Base-by-base conservation (phyloP, 257 asterid genomes). In the Penstemon barbatus region DNA sequence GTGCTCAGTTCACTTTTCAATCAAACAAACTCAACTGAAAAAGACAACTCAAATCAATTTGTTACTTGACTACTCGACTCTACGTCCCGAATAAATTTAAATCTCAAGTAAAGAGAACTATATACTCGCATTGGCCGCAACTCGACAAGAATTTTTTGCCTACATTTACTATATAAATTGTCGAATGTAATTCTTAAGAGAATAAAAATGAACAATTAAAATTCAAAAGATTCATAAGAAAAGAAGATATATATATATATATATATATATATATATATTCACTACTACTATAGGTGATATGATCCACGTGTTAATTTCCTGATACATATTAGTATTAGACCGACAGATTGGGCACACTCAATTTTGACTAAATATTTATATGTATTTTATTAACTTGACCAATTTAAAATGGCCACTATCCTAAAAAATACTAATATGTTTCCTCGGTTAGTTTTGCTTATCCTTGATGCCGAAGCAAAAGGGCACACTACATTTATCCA, bases 271-370 rank as follows among this genome's bases (percentile, higher is more conserved):
- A 50, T 50, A 50, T n/a, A 46, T 46, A 10, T 46, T 46, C 8
- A 46, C 13, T 61, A 40, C 1, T 62, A 62, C 55, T 44, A 15
- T 6, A 59, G 18, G 51, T 4, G 41, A 55, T 68, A 11, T 46
- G 46, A 68, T 54, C 56, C 60, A 43, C 57, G 57, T 41, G 25
- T 57, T 39, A 7, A 15, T 43, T 46, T 13, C 5, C 15, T 1
- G 4, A 45, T 3, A 68, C 63, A 72, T 44, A 57, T 43, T 57
- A 51, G 51, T 69, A 69, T 45, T 69, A 58, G 75, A 73, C 76
- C 67, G 75, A 63, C 65, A 58, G 66, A 5, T 9, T 55, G 38
- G 36, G 12, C 72, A 66, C 56, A 15, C 18, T 15, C 18, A 66
- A 49, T 67, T 51, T 71, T n/a, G 25, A 19, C 11, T 15, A 15